Evolutionary conservation across 2,329 filamentous ascomycete genomes (phyloP).

Genomic region (Curvularia spicifera): DNA sequence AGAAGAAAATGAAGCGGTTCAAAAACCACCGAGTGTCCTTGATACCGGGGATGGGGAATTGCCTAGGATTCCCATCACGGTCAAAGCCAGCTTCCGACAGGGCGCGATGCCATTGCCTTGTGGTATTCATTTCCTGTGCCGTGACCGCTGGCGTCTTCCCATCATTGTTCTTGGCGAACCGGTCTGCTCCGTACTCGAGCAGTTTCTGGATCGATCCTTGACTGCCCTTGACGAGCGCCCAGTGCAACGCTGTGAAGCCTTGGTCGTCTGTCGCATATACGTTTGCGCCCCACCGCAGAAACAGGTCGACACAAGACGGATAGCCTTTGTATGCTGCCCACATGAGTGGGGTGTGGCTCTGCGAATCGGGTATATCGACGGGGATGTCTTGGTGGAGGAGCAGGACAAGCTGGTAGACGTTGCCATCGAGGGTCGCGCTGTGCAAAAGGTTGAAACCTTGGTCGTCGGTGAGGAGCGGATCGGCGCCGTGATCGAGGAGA

Average conservation of each 20-base stretch:
- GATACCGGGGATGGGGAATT: constrained; percentile 76
- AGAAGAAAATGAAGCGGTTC: constrained; percentile 86
- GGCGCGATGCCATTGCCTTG: constrained; percentile 79
- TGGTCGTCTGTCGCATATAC: constrained; percentile 90
- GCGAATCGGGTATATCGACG: constrained; percentile 86
- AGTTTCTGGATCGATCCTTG: constrained; percentile 89
- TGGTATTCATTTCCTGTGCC: constrained; percentile 88
- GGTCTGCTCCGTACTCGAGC: constrained; percentile 92
- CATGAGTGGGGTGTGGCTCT: constrained; percentile 94
- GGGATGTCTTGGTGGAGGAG: constrained; percentile 94
- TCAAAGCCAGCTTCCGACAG: constrained; percentile 85
- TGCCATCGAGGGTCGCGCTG: constrained; percentile 95
- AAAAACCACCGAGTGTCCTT: constrained; percentile 81
- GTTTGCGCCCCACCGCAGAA: constrained; percentile 92
- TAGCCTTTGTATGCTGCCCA: constrained; percentile 99
- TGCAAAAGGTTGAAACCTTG: constrained; percentile 99
- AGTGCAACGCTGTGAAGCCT: constrained; percentile 93
- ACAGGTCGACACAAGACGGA: constrained; percentile 87
- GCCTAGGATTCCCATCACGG: constrained; percentile 73
- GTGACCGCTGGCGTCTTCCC: constrained; percentile 90
- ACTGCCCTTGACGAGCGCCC: constrained; percentile 93
- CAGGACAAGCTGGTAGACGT: constrained; percentile 85
- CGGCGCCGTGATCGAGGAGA: constrained; percentile 87
- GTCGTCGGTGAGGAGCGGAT: constrained; percentile 88
- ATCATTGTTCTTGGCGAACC: constrained; percentile 85